Conservation (phyloP, 352 stramenopile genomes). For the Phytophthora cactorum region DNA sequence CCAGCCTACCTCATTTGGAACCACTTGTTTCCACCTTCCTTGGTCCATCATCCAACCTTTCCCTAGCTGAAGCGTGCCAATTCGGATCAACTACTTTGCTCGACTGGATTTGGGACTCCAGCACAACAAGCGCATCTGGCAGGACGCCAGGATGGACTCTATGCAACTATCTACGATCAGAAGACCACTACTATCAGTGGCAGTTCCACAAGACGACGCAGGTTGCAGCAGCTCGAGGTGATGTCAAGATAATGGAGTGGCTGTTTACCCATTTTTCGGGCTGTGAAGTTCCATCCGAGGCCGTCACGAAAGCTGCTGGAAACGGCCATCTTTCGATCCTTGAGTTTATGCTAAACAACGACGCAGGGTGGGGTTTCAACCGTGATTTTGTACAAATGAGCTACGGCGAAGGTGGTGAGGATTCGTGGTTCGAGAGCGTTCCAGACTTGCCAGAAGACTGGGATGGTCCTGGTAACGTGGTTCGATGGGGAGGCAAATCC, state of each 20-base stretch:
- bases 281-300: not conserved
- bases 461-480: conserved; percentile 1
- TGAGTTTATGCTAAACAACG: conserved; percentile 1
- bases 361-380: conserved; percentile 3
- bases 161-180: not conserved
- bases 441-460: not conserved
- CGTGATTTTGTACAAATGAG: not conserved
- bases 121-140: not conserved
- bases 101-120: conserved; percentile 4
- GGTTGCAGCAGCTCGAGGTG: not conserved
- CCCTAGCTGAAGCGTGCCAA: not conserved
- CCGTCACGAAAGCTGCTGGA: not conserved
- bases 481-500: not conserved
- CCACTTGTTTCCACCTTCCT: not conserved
- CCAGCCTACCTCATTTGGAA: not conserved
- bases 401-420: not conserved
- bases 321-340: not conserved
- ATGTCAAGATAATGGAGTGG: not conserved
- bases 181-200: not conserved
- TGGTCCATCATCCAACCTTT: conserved; percentile 3
- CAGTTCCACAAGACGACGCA: not conserved
- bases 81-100: not conserved
- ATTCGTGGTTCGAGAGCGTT: conserved; percentile 1
- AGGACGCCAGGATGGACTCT: not conserved
- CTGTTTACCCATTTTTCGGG: not conserved